Percentiles rank a stretch among this genome's conserved stretches.
phyloP scores from a whole-genome alignment of 2,329 filamentous ascomycete genomes.

The Conoideocrella luteorostrata region DNA sequence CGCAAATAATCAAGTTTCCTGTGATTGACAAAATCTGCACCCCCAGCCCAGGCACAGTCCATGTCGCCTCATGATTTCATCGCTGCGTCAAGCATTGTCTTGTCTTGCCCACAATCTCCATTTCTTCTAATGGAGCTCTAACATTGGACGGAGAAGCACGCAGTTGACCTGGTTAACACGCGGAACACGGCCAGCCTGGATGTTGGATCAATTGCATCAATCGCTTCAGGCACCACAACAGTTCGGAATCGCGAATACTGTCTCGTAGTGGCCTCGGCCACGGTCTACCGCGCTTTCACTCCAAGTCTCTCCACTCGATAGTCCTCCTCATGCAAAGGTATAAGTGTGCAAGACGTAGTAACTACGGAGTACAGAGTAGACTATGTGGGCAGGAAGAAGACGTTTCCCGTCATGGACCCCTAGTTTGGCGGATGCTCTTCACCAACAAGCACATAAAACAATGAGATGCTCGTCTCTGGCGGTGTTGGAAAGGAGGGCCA shows the following conservation, averaged over 20 bases:
- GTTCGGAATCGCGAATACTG: too few species aligned
- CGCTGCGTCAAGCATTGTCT: neutral
- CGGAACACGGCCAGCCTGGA: constrained; percentile 1
- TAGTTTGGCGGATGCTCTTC: neutral
- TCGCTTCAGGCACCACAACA: neutral
- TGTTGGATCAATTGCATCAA: neutral
- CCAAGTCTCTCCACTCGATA: neutral
- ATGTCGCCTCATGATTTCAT: constrained; percentile 3
- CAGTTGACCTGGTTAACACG: too few species aligned
- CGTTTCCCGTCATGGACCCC: neutral
- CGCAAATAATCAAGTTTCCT: neutral
- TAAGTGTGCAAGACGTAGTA: too few species aligned
- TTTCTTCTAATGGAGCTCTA: constrained; percentile 3
- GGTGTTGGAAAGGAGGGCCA: neutral
- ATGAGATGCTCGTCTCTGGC: neutral
- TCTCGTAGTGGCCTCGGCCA: neutral
- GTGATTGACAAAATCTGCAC: neutral
- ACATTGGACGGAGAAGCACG: too few species aligned
- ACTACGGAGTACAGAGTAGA: neutral
- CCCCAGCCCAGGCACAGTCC: neutral
- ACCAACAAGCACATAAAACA: neutral
- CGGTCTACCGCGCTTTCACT: neutral
- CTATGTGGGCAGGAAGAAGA: too few species aligned
- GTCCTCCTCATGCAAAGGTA: too few species aligned
- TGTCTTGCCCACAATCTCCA: neutral